Evolutionary conservation across 2,329 filamentous ascomycete species (phyloP), one percentile per base, ranked within the genome.

Genomic region (Fusarium continuum): DNA sequence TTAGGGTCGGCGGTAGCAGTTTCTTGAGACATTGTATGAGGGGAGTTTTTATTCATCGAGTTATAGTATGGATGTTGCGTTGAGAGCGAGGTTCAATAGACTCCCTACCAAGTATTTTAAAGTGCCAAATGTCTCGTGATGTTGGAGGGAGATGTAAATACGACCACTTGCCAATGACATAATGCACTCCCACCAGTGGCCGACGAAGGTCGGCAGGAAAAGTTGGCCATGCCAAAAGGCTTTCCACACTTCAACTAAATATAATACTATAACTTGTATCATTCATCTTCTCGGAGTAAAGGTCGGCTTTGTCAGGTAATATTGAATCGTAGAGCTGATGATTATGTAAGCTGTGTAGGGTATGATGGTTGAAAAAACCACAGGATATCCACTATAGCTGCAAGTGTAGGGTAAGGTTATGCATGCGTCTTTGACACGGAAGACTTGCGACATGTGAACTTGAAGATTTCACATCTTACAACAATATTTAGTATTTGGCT

Each of bases 271-370:
- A n/a, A n/a, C n/a, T n/a, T n/a, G n/a, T n/a, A 14, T 17, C 9
- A 19, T n/a, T 9, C 8, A 6, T n/a, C n/a, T n/a, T n/a, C n/a
- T n/a, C n/a, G n/a, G n/a, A n/a, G n/a, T n/a, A n/a, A n/a, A n/a
- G n/a, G n/a, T n/a, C n/a, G n/a, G n/a, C n/a, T 16, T 28, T 13
- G 14, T 19, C 8, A 3, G 11, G 23, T 25, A 23, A 11, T 25
- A 31, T 14, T 9, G 6, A 8, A 25, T 22, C 8, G 6, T 8
- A 10, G 16, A 16, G 19, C 36, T 22, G 11, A 13, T 51, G 62
- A 66, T 65, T 65, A 66, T 44, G 60, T 66, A 66, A 66, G 62
- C 62, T 40, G 19, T 6, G 38, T 44, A 64, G 50, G 46, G 46
- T 48, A 34, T 34, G 28, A 25, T 45, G 11, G 28, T 58, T 43